These are phyloP conservation scores for Cairneyella variabilis DNA, from an alignment of 495 filamentous ascomycete genomes.

Conservation along the genomic window DNA sequence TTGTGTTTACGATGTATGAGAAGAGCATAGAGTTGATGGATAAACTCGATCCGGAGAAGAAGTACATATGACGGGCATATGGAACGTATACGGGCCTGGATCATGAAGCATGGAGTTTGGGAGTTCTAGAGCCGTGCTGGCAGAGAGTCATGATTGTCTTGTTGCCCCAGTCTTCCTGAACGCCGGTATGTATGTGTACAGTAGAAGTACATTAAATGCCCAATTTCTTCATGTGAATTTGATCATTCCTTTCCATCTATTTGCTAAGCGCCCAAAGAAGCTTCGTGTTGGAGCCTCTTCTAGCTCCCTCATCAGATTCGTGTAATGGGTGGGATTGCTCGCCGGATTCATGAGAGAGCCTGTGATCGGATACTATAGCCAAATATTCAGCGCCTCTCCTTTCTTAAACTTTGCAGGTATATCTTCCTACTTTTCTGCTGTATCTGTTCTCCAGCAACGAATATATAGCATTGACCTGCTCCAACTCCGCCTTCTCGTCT, in stretches of 20 bases:
- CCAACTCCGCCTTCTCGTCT: conserved; percentile 40
- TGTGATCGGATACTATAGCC: conserved; percentile 57
- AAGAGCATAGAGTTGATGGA: conserved; percentile 92
- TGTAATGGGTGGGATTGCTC: conserved; percentile 75
- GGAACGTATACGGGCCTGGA: not conserved
- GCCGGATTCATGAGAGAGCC: conserved; percentile 60
- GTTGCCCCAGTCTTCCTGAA: conserved; percentile 8
- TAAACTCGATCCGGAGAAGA: conserved; percentile 73
- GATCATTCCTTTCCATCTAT: conserved; percentile 61
- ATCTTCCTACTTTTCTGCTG: conserved; percentile 46
- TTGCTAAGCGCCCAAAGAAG: conserved; percentile 49
- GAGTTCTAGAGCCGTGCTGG: conserved; percentile 1
- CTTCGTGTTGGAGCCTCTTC: conserved; percentile 64
- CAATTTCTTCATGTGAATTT: conserved; percentile 44
- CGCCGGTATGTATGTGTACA: conserved; percentile 17
- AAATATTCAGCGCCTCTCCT: not conserved
- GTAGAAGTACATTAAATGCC: not conserved
- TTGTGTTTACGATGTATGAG: conserved; percentile 99
- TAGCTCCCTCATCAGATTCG: conserved; percentile 66
- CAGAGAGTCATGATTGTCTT: conserved; percentile 1
- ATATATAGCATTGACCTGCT: conserved; percentile 69
- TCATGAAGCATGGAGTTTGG: conserved; percentile 19
- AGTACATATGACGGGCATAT: conserved; percentile 54
- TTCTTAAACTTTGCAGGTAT: not conserved
- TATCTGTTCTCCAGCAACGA: conserved; percentile 73